Percentiles rank a stretch among this genome's conserved stretches.
phyloP scores from a whole-genome alignment of 345 rosid species.

The Carallia pectinifolia region DNA sequence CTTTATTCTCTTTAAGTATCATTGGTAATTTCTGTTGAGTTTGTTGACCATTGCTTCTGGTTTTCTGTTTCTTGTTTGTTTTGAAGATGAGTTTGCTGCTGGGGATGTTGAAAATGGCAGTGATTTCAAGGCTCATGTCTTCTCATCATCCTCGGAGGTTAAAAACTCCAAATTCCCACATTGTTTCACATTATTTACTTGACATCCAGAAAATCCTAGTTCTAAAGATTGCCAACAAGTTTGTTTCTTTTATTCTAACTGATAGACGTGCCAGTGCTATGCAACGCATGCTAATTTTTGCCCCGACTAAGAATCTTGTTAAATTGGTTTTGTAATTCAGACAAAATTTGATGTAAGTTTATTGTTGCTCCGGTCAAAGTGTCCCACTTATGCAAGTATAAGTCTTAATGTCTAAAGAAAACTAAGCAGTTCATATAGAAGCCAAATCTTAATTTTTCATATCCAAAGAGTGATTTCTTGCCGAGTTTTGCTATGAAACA shows the following conservation, averaged over 20 bases:
- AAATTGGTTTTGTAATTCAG: neutral
- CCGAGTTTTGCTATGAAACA: neutral
- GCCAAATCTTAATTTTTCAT: neutral
- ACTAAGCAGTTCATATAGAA: neutral
- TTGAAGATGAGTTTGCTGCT: conserved; percentile 23
- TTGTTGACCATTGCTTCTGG: conserved; percentile 13
- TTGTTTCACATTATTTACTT: neutral
- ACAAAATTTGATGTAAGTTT: neutral
- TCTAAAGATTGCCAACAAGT: neutral
- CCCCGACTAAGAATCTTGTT: neutral
- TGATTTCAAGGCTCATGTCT: conserved; percentile 51
- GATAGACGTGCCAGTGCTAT: neutral
- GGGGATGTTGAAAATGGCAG: conserved; percentile 34
- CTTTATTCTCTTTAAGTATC: neutral
- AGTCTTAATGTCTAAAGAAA: neutral
- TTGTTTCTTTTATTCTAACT: neutral
- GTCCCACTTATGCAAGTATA: neutral
- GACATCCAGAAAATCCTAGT: neutral
- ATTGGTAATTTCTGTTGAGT: neutral
- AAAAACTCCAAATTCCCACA: conserved; percentile 6
- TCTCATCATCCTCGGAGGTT: conserved; percentile 66
- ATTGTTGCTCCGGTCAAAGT: neutral
- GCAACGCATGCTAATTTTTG: neutral
- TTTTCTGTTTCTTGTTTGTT: conserved; percentile 6
- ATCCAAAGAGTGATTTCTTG: neutral